phyloP scores from a whole-genome alignment of 495 filamentous ascomycete species.

The Lepidopterella palustris region DNA sequence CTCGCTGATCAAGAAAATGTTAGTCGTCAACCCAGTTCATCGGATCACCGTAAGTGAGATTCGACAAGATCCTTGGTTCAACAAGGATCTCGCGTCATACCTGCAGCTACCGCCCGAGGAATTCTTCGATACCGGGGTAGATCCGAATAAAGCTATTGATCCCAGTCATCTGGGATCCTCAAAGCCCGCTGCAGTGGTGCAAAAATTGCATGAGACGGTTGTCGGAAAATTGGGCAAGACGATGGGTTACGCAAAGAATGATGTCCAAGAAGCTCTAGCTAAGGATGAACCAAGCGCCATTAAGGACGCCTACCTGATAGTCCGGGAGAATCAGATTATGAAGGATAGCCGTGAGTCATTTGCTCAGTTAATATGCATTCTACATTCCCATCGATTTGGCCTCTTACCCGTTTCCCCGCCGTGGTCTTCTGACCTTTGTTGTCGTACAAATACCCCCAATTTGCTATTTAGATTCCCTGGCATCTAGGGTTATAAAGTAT shows the following conservation, averaged over 20 bases:
- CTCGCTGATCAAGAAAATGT: slow-evolving; percentile 81
- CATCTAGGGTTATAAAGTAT: neutral
- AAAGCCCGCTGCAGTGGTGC: slow-evolving; percentile 68
- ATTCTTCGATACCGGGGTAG: slow-evolving; percentile 85
- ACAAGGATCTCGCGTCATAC: slow-evolving; percentile 74
- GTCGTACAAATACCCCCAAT: slow-evolving; percentile 9
- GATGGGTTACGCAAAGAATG: slow-evolving; percentile 92
- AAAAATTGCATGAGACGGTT: slow-evolving; percentile 84
- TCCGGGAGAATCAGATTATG: slow-evolving; percentile 97
- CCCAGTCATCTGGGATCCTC: slow-evolving; percentile 68
- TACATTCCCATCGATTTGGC: slow-evolving; percentile 15
- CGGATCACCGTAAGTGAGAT: slow-evolving; percentile 91
- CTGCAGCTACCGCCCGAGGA: slow-evolving; percentile 86
- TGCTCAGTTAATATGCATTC: slow-evolving; percentile 14
- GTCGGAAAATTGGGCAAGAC: slow-evolving; percentile 93
- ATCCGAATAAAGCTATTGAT: slow-evolving; percentile 82
- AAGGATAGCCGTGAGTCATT: slow-evolving; percentile 72
- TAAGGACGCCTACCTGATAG: slow-evolving; percentile 97
- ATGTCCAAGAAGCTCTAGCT: slow-evolving; percentile 88
- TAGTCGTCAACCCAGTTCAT: slow-evolving; percentile 90
- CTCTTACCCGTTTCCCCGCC: slow-evolving; percentile 22
- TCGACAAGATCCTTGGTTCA: slow-evolving; percentile 91
- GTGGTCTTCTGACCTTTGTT: slow-evolving; percentile 13
- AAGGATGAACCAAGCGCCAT: slow-evolving; percentile 93
- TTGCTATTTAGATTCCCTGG: neutral